Percentiles rank a stretch among this genome's conserved stretches.
Evolutionary conservation across 495 filamentous ascomycete species (phyloP).

Genomic region (Neurospora sp.): DNA sequence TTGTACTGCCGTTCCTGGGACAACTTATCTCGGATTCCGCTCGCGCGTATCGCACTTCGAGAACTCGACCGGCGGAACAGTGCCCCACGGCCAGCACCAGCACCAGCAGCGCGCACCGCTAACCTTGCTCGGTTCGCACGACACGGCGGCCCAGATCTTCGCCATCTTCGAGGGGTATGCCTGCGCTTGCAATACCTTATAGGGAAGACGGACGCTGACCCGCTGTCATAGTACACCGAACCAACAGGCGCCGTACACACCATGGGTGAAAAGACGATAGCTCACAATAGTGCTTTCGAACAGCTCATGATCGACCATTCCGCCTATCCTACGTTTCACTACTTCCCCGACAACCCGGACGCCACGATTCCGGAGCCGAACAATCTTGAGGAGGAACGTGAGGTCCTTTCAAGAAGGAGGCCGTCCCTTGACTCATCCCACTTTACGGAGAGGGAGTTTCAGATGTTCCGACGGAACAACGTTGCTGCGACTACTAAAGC

Average conservation of each 20-base stretch:
- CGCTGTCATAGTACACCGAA: slow-evolving; percentile 3
- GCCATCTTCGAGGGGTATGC: slow-evolving; percentile 12
- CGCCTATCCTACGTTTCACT: slow-evolving; percentile 13
- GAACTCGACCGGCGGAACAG: slow-evolving; percentile 26
- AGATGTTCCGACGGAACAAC: not conserved
- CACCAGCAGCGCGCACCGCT: slow-evolving; percentile 1
- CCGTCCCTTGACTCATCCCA: slow-evolving; percentile 7
- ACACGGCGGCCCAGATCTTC: slow-evolving; percentile 11
- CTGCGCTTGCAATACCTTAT: not conserved
- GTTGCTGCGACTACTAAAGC: not conserved
- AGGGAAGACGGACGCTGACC: not conserved
- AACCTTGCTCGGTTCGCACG: slow-evolving; percentile 13
- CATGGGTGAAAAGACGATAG: slow-evolving; percentile 4
- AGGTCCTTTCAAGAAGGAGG: not conserved
- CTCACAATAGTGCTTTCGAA: slow-evolving; percentile 26
- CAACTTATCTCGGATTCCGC: slow-evolving; percentile 22
- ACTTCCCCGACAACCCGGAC: not conserved
- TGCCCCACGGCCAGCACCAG: not conserved
- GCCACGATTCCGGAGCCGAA: not conserved
- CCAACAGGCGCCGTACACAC: slow-evolving; percentile 1
- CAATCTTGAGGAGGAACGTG: not conserved
- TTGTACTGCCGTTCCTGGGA: slow-evolving; percentile 11
- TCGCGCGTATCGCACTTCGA: slow-evolving; percentile 23
- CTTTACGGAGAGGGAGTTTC: not conserved
- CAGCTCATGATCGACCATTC: slow-evolving; percentile 24